These are phyloP conservation scores for Mytilinidion resinicola DNA, from an alignment of 495 filamentous ascomycete species.

Conservation along the genomic window DNA sequence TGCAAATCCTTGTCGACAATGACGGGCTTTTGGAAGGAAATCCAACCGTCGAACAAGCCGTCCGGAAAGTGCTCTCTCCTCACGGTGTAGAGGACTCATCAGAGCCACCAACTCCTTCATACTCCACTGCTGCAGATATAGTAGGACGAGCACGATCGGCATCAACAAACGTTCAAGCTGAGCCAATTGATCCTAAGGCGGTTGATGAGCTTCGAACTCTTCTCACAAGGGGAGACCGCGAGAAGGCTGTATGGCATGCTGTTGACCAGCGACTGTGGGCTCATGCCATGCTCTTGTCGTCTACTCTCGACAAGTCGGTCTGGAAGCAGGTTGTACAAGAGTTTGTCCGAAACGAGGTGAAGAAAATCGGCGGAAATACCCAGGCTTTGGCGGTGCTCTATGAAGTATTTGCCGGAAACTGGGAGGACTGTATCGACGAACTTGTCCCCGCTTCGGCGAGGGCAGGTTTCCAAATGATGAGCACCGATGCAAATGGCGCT, in stretches of 20 bases:
- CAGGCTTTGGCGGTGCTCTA: constrained; percentile 87
- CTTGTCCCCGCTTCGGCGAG: constrained; percentile 92
- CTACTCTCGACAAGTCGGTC: constrained; percentile 58
- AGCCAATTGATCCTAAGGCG: constrained; percentile 59
- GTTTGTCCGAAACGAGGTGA: constrained; percentile 88
- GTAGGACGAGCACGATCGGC: constrained; percentile 29
- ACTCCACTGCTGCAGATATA: constrained; percentile 27
- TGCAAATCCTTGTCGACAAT: constrained; percentile 72
- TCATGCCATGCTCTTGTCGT: constrained; percentile 88
- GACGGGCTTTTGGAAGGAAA: constrained; percentile 80
- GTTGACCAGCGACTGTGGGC: constrained; percentile 94
- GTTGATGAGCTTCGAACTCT: constrained; percentile 62
- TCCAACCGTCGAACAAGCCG: constrained; percentile 60
- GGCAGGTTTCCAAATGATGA: constrained; percentile 84
- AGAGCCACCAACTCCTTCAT: constrained; percentile 22
- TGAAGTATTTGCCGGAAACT: constrained; percentile 86
- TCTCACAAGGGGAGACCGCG: constrained; percentile 73
- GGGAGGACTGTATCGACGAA: constrained; percentile 91
- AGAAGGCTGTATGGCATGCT: constrained; percentile 89
- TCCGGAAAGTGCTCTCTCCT: constrained; percentile 68
- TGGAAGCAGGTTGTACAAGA: constrained; percentile 93
- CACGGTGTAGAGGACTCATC: constrained; percentile 32
- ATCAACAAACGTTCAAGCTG: constrained; percentile 40
- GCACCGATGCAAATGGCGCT: constrained; percentile 51
- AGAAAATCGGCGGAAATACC: constrained; percentile 64